phyloP scores from a whole-genome alignment of 345 rosid species.

The Viola odorata region DNA sequence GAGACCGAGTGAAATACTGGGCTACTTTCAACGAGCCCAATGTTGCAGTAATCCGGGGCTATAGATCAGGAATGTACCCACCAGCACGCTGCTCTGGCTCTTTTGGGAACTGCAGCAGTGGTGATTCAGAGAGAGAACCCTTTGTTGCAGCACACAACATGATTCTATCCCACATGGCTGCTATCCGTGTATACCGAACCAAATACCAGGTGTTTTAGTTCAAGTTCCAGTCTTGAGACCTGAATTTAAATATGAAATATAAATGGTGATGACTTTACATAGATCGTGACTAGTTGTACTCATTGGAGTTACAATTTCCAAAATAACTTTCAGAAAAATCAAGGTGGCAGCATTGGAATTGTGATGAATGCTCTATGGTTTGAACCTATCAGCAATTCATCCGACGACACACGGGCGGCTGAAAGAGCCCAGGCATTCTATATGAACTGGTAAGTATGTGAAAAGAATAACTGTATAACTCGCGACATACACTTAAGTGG shows the following conservation, averaged over 20 bases:
- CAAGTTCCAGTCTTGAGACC: no score
- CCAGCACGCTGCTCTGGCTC: conserved; percentile 53
- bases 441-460: conserved; percentile 49
- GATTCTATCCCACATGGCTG: conserved; percentile 57
- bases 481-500: background rate
- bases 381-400: conserved; percentile 51
- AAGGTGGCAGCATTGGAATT: conserved; percentile 56
- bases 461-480: no score
- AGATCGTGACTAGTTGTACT: no score
- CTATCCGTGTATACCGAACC: conserved; percentile 38
- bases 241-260: no score
- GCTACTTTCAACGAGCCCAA: conserved; percentile 65
- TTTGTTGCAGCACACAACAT: conserved; percentile 57
- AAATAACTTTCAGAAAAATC: conserved; percentile 33
- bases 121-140: conserved; percentile 50
- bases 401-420: conserved; percentile 42
- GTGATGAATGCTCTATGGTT: conserved; percentile 52
- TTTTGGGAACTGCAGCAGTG: conserved; percentile 49
- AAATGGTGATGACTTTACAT: no score
- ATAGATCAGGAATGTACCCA: conserved; percentile 46
- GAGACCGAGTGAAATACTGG: conserved; percentile 55
- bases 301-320: background rate
- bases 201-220: conserved; percentile 41
- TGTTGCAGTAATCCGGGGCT: conserved; percentile 39
- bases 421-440: conserved; percentile 63